A percentile compares a stretch with the other conserved stretches of the same genome.
Evolutionary conservation across 345 rosid species (phyloP).

Genomic region (Capsella bursapastoris): DNA sequence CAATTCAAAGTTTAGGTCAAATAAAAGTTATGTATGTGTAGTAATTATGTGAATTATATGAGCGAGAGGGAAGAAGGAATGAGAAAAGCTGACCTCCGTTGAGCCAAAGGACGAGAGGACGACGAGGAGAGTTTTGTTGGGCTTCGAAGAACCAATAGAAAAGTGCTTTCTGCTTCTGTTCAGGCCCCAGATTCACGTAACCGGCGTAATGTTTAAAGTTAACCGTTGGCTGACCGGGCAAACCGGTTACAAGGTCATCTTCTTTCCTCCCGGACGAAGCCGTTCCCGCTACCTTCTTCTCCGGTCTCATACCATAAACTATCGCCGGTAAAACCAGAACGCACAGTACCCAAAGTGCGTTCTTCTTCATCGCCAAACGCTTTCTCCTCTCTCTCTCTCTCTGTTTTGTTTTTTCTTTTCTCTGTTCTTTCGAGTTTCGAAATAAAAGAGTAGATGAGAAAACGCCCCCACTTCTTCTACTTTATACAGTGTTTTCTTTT

Average conservation of each 20-base stretch:
- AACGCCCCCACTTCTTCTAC: constrained; percentile 3
- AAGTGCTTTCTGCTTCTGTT: constrained; percentile 49
- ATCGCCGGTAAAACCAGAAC: constrained; percentile 41
- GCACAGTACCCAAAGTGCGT: constrained; percentile 37
- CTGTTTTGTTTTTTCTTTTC: too few relatives aligned
- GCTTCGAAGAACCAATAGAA: constrained; percentile 85
- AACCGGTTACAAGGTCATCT: constrained; percentile 49
- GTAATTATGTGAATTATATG: too few relatives aligned
- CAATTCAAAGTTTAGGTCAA: background rate
- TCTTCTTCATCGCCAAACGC: constrained; percentile 34
- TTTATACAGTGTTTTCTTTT: background rate
- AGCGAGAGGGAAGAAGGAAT: background rate
- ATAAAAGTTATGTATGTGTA: background rate
- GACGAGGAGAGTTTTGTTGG: constrained; percentile 37
- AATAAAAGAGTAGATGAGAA: constrained; percentile 17
- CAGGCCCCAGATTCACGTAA: constrained; percentile 51
- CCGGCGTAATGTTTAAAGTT: constrained; percentile 66
- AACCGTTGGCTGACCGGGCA: constrained; percentile 69
- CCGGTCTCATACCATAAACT: constrained; percentile 32
- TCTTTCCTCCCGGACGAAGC: constrained; percentile 38
- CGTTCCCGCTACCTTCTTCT: constrained; percentile 22
- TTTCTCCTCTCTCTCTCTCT: background rate
- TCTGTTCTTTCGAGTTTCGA: background rate
- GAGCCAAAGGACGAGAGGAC: constrained; percentile 81
- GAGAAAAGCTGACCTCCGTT: constrained; percentile 57